A percentile compares a stretch with the other conserved stretches of the same genome.
Evolutionary conservation across 2,329 filamentous ascomycete species (phyloP).

Genomic region (Aspergillus fructus): DNA sequence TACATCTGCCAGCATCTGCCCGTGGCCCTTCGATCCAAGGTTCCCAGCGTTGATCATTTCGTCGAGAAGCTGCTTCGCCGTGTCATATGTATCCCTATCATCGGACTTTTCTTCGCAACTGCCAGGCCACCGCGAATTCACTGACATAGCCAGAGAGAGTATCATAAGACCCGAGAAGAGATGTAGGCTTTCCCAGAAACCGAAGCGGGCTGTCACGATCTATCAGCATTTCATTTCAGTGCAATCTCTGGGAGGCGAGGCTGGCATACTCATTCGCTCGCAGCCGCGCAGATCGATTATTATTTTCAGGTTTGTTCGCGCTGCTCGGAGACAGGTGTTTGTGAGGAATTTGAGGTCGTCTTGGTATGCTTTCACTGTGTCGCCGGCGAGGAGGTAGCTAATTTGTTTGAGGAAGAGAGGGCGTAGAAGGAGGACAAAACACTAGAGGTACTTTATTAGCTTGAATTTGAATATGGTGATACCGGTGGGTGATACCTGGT

Average conservation of each 20-base stretch:
- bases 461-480: too few species aligned
- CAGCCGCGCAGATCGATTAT: constrained; percentile 1
- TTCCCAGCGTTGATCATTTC: constrained; percentile 5
- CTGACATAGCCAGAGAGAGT: constrained; percentile 13
- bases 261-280: background rate
- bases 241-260: too few species aligned
- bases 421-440: constrained; percentile 13
- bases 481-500: constrained; percentile 6
- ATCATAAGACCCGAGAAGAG: constrained; percentile 25
- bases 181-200: constrained; percentile 26
- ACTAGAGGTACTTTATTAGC: background rate
- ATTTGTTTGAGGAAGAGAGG: constrained; percentile 13
- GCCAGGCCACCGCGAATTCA: background rate
- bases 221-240: too few species aligned
- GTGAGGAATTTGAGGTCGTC: background rate
- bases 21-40: constrained; percentile 10
- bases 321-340: background rate
- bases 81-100: background rate
- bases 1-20: constrained; percentile 7
- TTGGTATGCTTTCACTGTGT: background rate
- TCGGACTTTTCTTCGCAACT: background rate
- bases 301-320: background rate
- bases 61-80: background rate
- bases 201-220: constrained; percentile 17
- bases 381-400: background rate